A percentile compares a stretch with the other conserved stretches of the same genome.
phyloP scores from a whole-genome alignment of 2,329 filamentous ascomycete species.

The Xylaria sp. region DNA sequence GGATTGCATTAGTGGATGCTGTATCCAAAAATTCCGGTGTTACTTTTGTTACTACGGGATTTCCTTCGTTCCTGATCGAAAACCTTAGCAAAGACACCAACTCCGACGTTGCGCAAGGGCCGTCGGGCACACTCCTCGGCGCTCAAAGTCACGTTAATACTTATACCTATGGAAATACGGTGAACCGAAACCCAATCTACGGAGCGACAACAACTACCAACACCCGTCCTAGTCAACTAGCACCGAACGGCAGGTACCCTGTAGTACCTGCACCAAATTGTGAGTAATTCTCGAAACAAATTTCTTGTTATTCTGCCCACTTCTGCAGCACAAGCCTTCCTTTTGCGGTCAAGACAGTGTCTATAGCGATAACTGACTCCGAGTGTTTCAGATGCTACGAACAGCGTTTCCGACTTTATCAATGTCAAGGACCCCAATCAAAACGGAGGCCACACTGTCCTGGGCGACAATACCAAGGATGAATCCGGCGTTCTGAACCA shows the following conservation, averaged over 20 bases:
- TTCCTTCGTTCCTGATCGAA: conserved; percentile 56
- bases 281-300: not conserved
- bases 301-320: not conserved
- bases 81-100: conserved; percentile 55
- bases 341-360: not conserved
- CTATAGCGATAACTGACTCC: not conserved
- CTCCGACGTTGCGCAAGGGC: conserved; percentile 50
- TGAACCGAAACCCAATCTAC: conserved; percentile 53
- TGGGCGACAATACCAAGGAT: conserved; percentile 53
- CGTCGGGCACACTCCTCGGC: conserved; percentile 48
- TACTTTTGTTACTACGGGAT: conserved; percentile 51
- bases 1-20: conserved; percentile 54
- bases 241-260: conserved; percentile 52
- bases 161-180: conserved; percentile 56
- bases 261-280: conserved; percentile 52
- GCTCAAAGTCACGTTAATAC: conserved; percentile 51
- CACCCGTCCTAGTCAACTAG: conserved; percentile 50
- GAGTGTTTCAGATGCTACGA: not conserved
- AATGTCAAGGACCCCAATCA: conserved; percentile 55
- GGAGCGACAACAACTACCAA: conserved; percentile 47
- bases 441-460: conserved; percentile 50
- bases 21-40: conserved; percentile 55
- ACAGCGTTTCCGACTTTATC: conserved; percentile 50
- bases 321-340: not conserved
- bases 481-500: conserved; percentile 53